phyloP scores from a whole-genome alignment of 169 alveolate genomes.

The Besnoitia besnoiti region DNA sequence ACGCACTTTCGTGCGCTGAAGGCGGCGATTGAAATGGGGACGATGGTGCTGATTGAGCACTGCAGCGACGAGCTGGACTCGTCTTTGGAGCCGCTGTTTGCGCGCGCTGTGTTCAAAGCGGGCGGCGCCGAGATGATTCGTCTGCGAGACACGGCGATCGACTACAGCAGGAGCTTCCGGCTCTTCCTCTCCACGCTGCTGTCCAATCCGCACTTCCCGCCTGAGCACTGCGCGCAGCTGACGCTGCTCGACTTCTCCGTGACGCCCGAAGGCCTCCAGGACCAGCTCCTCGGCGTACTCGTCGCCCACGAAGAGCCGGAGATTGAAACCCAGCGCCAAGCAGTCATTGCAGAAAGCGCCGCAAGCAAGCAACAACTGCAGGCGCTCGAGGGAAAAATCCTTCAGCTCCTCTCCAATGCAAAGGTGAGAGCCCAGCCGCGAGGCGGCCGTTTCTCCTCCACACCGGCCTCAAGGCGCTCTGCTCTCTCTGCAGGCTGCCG shows the following conservation, averaged over 20 bases:
- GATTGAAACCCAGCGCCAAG: conserved; percentile 86
- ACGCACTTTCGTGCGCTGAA: conserved; percentile 86
- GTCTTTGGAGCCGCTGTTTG: conserved; percentile 92
- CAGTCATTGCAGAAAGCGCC: conserved; percentile 86
- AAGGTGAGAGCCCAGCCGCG: conserved; percentile 52
- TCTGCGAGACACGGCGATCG: conserved; percentile 90
- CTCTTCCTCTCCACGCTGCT: conserved; percentile 94
- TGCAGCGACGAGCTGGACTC: conserved; percentile 96
- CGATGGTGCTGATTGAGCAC: conserved; percentile 92
- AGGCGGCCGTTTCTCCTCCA: background rate
- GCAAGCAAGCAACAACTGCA: conserved; percentile 83
- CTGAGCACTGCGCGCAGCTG: conserved; percentile 95
- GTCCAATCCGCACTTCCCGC: conserved; percentile 95
- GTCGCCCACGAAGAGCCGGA: conserved; percentile 90
- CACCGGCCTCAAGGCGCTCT: background rate
- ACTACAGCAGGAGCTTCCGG: conserved; percentile 90
- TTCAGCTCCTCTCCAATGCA: conserved; percentile 86
- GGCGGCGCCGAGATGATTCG: conserved; percentile 86
- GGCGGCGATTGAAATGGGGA: conserved; percentile 91
- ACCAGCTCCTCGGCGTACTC: conserved; percentile 91
- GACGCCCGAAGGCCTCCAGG: conserved; percentile 92
- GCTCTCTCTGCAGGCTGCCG: too few species aligned
- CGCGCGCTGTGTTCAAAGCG: conserved; percentile 79
- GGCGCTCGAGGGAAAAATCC: conserved; percentile 89
- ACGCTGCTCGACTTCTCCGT: conserved; percentile 96